Percentiles rank a stretch among this genome's conserved stretches.
These are phyloP conservation scores for Cercospora sp. DNA, from an alignment of 2,329 filamentous ascomycete species.

Conservation along the genomic window DNA sequence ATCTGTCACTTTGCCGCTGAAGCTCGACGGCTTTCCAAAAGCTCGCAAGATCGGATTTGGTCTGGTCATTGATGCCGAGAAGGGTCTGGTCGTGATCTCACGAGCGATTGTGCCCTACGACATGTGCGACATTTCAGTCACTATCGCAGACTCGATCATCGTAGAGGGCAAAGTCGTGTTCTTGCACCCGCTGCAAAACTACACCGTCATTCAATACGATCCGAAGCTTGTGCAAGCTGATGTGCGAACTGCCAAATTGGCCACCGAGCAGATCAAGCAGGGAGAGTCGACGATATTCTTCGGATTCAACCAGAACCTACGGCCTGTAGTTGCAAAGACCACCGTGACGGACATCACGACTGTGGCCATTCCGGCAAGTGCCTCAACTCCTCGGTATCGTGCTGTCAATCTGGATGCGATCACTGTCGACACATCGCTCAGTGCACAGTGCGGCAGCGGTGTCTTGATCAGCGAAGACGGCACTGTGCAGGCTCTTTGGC, in stretches of 20 bases:
- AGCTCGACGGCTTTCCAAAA: slow-evolving; percentile 96
- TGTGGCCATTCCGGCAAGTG: slow-evolving; percentile 92
- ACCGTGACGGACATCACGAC: slow-evolving; percentile 96
- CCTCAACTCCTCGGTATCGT: slow-evolving; percentile 85
- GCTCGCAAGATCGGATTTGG: slow-evolving; percentile 94
- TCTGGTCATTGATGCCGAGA: slow-evolving; percentile 93
- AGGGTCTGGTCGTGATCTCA: slow-evolving; percentile 91
- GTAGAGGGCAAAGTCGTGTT: slow-evolving; percentile 94
- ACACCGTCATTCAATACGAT: slow-evolving; percentile 93
- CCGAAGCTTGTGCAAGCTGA: slow-evolving; percentile 89
- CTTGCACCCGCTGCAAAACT: slow-evolving; percentile 94
- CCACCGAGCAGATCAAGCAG: slow-evolving; percentile 80
- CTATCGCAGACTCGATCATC: slow-evolving; percentile 93
- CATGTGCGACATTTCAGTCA: slow-evolving; percentile 92
- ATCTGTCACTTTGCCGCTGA: slow-evolving; percentile 88
- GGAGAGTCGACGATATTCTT: slow-evolving; percentile 94
- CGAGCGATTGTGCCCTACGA: slow-evolving; percentile 94
- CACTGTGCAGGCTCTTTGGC: slow-evolving; percentile 91
- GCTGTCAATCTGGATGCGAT: slow-evolving; percentile 96
- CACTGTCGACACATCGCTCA: slow-evolving; percentile 90
- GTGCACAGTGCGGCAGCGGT: slow-evolving; percentile 88
- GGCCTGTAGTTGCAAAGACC: slow-evolving; percentile 90
- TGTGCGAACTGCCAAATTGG: slow-evolving; percentile 83
- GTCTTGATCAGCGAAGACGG: slow-evolving; percentile 88
- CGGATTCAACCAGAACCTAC: slow-evolving; percentile 94